Conservation (phyloP, 202 grass and related monocot species). For the Digitaria exilis region DNA sequence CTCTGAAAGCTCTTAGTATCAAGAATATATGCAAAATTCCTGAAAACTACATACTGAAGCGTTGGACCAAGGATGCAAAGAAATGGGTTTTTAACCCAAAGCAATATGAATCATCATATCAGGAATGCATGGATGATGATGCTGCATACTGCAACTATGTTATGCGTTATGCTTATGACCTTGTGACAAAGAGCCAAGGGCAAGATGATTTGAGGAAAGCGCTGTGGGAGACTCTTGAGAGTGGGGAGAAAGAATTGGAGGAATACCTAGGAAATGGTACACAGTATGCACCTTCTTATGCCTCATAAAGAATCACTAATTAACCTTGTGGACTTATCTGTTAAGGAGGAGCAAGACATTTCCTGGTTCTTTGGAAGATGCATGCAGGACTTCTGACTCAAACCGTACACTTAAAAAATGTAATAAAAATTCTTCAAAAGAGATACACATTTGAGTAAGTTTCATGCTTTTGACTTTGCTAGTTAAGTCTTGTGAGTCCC, state of each 20-base stretch:
- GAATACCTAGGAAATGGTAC: conserved; percentile 60
- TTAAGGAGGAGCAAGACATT: conserved; percentile 25
- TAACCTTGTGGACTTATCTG: conserved; percentile 12
- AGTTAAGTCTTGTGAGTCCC: not conserved
- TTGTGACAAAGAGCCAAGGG: conserved; percentile 79
- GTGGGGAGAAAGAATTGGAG: conserved; percentile 63
- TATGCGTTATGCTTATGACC: conserved; percentile 82
- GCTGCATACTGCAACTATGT: conserved; percentile 68
- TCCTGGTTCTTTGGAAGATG: conserved; percentile 30
- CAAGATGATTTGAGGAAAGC: conserved; percentile 64
- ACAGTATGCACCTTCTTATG: conserved; percentile 55
- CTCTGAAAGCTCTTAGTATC: conserved; percentile 74
- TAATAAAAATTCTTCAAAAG: conserved; percentile 4
- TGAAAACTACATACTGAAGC: conserved; percentile 75
- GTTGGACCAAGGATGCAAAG: conserved; percentile 81
- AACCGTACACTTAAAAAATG: conserved; percentile 46
- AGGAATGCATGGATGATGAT: conserved; percentile 63
- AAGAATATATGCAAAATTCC: conserved; percentile 76
- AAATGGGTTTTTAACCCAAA: conserved; percentile 71
- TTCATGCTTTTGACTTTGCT: conserved; percentile 12
- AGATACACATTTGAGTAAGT: conserved; percentile 36
- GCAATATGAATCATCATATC: conserved; percentile 61
- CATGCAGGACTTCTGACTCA: conserved; percentile 10
- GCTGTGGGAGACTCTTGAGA: conserved; percentile 63
- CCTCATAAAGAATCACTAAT: conserved; percentile 42